Base-by-base conservation (phyloP, 1,284 basidiomycete genomes). In the Trichosporon coremiiforme region DNA sequence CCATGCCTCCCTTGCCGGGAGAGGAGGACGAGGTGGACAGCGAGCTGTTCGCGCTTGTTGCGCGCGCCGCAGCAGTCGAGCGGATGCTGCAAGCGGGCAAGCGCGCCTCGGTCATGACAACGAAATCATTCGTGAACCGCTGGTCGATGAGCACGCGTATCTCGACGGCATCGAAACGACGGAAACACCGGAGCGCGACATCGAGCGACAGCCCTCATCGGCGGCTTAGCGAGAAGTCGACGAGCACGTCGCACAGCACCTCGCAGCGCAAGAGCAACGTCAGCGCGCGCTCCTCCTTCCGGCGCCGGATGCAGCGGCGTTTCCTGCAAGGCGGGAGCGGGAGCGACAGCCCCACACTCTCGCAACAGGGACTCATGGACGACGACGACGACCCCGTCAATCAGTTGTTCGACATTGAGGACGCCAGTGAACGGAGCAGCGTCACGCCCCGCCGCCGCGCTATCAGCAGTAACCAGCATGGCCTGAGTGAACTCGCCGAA, bases 21-120 rank as follows among this genome's bases (percentile, higher is more conserved):
- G 36, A 66, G 13, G 55, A 62, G 31, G 67, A 68, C 17, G 70
- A 72, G 50, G 78, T 79, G 66, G 77, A 78, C 25, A 69, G 78
- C 75, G 79, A 82, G 47, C 69, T 82, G 47, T 65, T 53, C 3
- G 57, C 71, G 4, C 66, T 82, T 0, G 76, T 76, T 5, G 76
- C 77, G 1, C 68, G 80, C 20, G 80, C 80, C 20, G 78, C 75
- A 2, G 73, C 80, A 0, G 71, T 82, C 4, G 80, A 82, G 71
- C 69, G 76, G 29, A 74, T 81, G 47, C 69, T 82, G 31, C 72
- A 72, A 10, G 71, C 75, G 12, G 80, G 79, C 1, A 79, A 79
- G 68, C 72, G 80, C 67, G 80, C 66, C 6, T 73, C 69, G 13
- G 62, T 64, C 20, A 57, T 69, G 12, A 41, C 63, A 9, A 64